Evolutionary conservation across 169 alveolate species (phyloP), one percentile per base, ranked within the genome.

Genomic region (Miamiensis avidus): DNA sequence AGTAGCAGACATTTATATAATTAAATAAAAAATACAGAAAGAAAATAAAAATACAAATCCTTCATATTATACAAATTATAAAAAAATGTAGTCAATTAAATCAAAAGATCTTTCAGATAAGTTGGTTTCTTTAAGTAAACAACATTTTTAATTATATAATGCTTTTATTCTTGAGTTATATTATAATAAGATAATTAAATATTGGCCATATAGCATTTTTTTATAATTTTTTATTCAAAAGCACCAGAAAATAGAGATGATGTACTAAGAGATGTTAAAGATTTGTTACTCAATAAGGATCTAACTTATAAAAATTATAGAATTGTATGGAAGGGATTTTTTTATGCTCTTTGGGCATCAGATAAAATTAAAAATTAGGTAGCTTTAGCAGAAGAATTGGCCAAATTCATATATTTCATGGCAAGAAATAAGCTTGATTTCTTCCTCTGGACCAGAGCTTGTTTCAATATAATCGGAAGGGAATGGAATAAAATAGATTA

Each of bases 401-500:
- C 84, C 15, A 79, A 79, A 34, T 72, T 79, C 27, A 27, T 79
- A 15, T 79, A 49, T 49, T 34, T 69, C 29, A 74, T 79, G 29
- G 20, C 34, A 1, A 49, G 65, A 79, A 1, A 64, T 28, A 79
- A 79, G 31, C 65, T 79, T 49, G 75, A 79, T 0, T 34, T 49
- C 28, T 29, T 29, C 29, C n/a, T 49, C 31, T 79, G 84, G 84
- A 34, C 64, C 25, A 34, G 65, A 79, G 84, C 84, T 0, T 49
- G 77, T 20, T 79, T 79, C 49, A 79, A 29, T 79, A 79, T 79
- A 15, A 34, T 79, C 64, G 64, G 64, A 29, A 79, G 65, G 64
- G 84, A 79, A 79, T 79, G 84, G 84, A 29, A 28, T 49, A 79
- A 79, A 79, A 79, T 79, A 34, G 84, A 79, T 79, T 79, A 79